Base-by-base conservation (phyloP, 2,329 filamentous ascomycete species). In the Beauveria rudraprayagi region DNA sequence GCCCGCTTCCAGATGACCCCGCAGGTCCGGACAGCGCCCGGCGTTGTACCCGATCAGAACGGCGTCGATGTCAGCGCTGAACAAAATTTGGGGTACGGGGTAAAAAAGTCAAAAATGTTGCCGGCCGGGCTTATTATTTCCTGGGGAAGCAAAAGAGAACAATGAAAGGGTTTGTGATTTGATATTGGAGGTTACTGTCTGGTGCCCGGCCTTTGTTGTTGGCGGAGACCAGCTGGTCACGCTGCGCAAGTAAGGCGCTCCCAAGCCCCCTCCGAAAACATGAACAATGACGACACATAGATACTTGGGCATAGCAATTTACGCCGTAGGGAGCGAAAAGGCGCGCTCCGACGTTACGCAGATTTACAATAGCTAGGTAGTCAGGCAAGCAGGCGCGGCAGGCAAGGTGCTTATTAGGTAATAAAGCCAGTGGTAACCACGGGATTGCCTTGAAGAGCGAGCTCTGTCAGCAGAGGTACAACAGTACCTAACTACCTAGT, bases 251-350 rank as follows among this genome's bases (percentile, higher is more conserved):
- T 59, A 59, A 52, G 56, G 56, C 34, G 34, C 34, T 47, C 26
- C 26, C 26, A 28, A 28, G 26, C 26, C 26, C 56, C 56, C 56
- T 59, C 56, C 56, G n/a, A 51, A 59, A 59, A 59, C 56, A 59
- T 41, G 47, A 59, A 48, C 4, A 59, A 59, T 59, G 56, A 59
- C 56, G 37, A 51, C 56, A 46, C 16, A 41, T 2, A 34, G 30
- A 37, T 37, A 28, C 26, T 8, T 28, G 2, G 11, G 4, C 34
- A 37, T 37, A 37, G 34, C 11, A 11, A 11, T 37, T 37, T 37
- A 37, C 34, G 11, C 34, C 34, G 11, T 14, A 14, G 34, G 34
- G 34, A 37, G 34, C 34, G 11, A 11, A 37, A 14, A 37, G 34
- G 11, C 5, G 11, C 34, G 4, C 34, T 37, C 34, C 34, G 4